Evolutionary conservation across 2,329 filamentous ascomycete genomes (phyloP), one percentile per base, ranked within the genome.

Genomic region (Aspergillus tamarii): DNA sequence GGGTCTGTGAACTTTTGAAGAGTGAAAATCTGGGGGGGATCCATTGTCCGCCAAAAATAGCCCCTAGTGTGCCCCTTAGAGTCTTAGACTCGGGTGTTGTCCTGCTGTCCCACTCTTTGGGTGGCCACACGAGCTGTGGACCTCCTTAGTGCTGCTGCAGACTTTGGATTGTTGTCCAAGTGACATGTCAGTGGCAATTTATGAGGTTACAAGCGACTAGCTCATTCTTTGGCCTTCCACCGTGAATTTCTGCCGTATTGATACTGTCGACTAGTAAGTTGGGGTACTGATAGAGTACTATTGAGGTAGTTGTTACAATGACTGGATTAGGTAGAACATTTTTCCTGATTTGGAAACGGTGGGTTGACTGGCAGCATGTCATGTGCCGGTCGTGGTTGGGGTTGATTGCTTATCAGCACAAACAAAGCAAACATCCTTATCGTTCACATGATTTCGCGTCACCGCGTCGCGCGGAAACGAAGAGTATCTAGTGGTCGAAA

Each of bases 381-480:
- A 55, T 39, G 32, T 55, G 52, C 21, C 9, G 5, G 11, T 39
- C 12, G 21, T n/a, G 3, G 41, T 39, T 6, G 52, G 52, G 32
- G 32, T 19, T 8, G 14, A 23, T 19, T 54, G 52, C 52, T 54
- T 54, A 54, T 36, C 52, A 23, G 3, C n/a, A 32, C 52, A 55
- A 55, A 55, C 52, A 4, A 7, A 39, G 16, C 52, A 55, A 55
- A 55, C 52, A 55, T 28, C 30, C 16, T 8, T 39, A 46, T 19
- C 48, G 4, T 10, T 61, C 68, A 70, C 67, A 55, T 70, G 68
- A 65, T 57, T 48, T 61, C 64, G 67, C 50, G 67, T 63, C 45
- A 57, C 57, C 62, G 60, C 66, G 63, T 64, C 66, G 66, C 67
- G 69, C 50, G n/a, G n/a, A 30, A 36, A 21, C 8, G 26, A 26